These are phyloP conservation scores for Trametes punicea DNA, from an alignment of 768 basidiomycete species.

Conservation along the genomic window DNA sequence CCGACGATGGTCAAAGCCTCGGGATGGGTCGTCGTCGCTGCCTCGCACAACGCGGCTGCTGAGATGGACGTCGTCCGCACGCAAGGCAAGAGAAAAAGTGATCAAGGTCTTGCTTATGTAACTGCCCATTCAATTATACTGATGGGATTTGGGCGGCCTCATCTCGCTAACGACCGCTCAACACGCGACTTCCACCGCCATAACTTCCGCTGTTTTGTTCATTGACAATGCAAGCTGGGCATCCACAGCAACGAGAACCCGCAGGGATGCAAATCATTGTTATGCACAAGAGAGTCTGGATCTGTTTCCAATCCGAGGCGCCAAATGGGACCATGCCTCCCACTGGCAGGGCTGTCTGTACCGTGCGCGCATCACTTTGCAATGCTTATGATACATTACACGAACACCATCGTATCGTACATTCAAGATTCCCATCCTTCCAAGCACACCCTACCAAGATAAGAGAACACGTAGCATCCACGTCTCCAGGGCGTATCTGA, in stretches of 20 bases:
- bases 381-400: too few species aligned
- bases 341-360: too few species aligned
- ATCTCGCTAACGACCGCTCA: conserved; percentile 2
- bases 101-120: conserved; percentile 17
- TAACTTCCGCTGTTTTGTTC: too few species aligned
- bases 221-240: too few species aligned
- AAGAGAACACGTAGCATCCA: background rate
- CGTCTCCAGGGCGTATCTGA: background rate
- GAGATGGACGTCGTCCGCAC: conserved; percentile 11
- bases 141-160: conserved; percentile 5
- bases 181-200: too few species aligned
- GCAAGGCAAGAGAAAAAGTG: conserved; percentile 14
- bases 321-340: too few species aligned
- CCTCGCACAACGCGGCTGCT: conserved; percentile 13
- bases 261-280: too few species aligned
- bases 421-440: too few species aligned
- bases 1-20: conserved; percentile 1
- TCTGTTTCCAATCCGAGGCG: too few species aligned
- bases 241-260: too few species aligned
- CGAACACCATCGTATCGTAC: conserved; percentile 3
- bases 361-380: too few species aligned
- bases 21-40: conserved; percentile 2
- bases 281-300: too few species aligned
- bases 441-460: background rate
- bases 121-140: conserved; percentile 14